These are phyloP conservation scores for Chlorophyllum brunneum DNA, from an alignment of 768 basidiomycete species.

Conservation along the genomic window DNA sequence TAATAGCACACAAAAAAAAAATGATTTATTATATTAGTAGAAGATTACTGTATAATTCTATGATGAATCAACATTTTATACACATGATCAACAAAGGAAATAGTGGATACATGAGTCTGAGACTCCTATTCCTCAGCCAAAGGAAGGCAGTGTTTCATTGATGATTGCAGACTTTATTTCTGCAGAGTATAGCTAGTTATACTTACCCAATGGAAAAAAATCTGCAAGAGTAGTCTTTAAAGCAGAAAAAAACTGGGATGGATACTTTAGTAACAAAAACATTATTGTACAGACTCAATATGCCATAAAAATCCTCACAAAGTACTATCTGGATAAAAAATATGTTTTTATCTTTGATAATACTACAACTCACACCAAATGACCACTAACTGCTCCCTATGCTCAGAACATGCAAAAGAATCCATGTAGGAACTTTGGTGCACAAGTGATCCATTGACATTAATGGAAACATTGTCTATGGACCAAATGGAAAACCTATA, in stretches of 20 bases:
- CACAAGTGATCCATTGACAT: constrained; percentile 2
- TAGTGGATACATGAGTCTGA: constrained; percentile 27
- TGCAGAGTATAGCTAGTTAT: constrained; percentile 22
- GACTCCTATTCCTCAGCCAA: constrained; percentile 25
- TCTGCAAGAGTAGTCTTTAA: neutral
- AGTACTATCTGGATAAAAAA: constrained; percentile 22
- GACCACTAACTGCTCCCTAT: constrained; percentile 20
- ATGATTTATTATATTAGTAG: neutral
- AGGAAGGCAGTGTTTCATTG: constrained; percentile 35
- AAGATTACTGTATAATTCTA: constrained; percentile 25
- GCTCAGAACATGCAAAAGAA: constrained; percentile 29
- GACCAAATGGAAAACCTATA: constrained; percentile 19
- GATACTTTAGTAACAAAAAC: constrained; percentile 3
- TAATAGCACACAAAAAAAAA: neutral
- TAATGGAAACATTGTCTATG: constrained; percentile 21
- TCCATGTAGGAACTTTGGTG: constrained; percentile 17
- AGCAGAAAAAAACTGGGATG: constrained; percentile 14
- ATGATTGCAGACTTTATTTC: constrained; percentile 37
- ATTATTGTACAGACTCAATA: neutral
- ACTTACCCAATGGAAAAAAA: constrained; percentile 16
- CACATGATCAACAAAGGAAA: constrained; percentile 26
- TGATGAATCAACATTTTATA: constrained; percentile 38
- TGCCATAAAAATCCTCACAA: neutral
- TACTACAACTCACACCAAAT: constrained; percentile 26
- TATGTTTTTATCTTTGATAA: constrained; percentile 20